Evolutionary conservation across 2,329 filamentous ascomycete genomes (phyloP).

Genomic region (Aspergillus hortae): DNA sequence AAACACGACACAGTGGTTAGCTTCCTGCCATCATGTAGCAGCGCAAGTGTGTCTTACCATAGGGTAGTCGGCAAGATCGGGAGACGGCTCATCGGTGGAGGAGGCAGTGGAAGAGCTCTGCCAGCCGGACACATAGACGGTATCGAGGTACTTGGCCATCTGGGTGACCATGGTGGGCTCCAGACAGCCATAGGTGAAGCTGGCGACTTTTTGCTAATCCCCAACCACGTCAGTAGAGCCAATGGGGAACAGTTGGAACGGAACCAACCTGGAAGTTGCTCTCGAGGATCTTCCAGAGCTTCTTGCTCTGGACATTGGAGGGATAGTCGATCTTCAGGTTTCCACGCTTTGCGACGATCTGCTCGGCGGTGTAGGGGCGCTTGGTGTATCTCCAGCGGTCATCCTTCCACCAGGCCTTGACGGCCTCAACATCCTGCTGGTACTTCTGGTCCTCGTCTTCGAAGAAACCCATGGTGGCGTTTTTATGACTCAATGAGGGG

Average conservation of each 20-base stretch:
- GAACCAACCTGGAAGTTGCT: slow-evolving; percentile 69
- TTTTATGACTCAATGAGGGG: not conserved
- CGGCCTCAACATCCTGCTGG: slow-evolving; percentile 75
- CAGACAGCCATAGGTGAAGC: slow-evolving; percentile 94
- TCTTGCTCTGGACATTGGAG: slow-evolving; percentile 85
- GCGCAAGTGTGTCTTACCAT: slow-evolving; percentile 55
- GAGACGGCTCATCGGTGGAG: slow-evolving; percentile 89
- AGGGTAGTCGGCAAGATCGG: slow-evolving; percentile 96
- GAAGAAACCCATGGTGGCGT: slow-evolving; percentile 38
- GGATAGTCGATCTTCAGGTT: slow-evolving; percentile 88
- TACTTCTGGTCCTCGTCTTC: slow-evolving; percentile 72
- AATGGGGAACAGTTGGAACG: slow-evolving; percentile 12
- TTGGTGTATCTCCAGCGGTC: slow-evolving; percentile 90
- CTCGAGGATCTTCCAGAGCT: slow-evolving; percentile 90
- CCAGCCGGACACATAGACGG: slow-evolving; percentile 98
- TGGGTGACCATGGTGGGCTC: slow-evolving; percentile 98
- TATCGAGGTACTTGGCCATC: slow-evolving; percentile 98
- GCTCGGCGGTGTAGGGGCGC: slow-evolving; percentile 89
- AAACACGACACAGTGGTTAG: slow-evolving; percentile 9
- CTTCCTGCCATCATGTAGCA: not conserved
- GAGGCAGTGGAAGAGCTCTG: slow-evolving; percentile 97
- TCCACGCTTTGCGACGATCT: slow-evolving; percentile 93
- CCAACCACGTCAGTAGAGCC: slow-evolving; percentile 10
- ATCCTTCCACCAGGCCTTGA: slow-evolving; percentile 93
- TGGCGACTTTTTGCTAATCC: slow-evolving; percentile 71